A percentile compares a stretch with the other conserved stretches of the same genome.
These are phyloP conservation scores for Pleomassaria siparia DNA, from an alignment of 2,329 filamentous ascomycete genomes.

Conservation along the genomic window DNA sequence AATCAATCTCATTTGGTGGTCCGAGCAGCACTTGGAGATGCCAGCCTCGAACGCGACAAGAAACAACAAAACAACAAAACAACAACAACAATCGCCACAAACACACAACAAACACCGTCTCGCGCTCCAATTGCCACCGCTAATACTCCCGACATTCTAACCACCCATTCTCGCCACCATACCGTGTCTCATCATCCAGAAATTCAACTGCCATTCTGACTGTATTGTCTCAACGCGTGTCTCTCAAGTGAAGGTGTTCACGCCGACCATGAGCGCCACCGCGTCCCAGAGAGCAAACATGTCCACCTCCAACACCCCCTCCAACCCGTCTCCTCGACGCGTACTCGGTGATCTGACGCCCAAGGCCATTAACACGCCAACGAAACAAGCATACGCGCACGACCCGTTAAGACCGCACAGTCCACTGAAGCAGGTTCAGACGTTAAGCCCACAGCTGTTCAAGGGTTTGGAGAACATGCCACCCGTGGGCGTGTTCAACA, in stretches of 20 bases:
- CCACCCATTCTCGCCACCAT: neutral
- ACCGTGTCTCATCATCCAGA: neutral
- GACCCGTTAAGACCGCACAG: slow-evolving; percentile 30
- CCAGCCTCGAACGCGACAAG: slow-evolving; percentile 24
- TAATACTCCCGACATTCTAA: slow-evolving; percentile 8
- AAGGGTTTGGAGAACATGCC: slow-evolving; percentile 34
- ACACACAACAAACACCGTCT: slow-evolving; percentile 7
- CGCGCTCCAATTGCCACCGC: slow-evolving; percentile 7
- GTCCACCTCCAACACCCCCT: slow-evolving; percentile 27
- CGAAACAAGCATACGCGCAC: slow-evolving; percentile 21
- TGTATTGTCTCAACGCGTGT: slow-evolving; percentile 24
- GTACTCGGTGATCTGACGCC: slow-evolving; percentile 39
- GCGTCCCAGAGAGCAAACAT: slow-evolving; percentile 26
- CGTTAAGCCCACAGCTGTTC: slow-evolving; percentile 23
- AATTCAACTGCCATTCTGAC: slow-evolving; percentile 9
- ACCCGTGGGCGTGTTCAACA: slow-evolving; percentile 14
- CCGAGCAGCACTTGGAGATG: slow-evolving; percentile 14
- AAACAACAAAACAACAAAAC: slow-evolving; percentile 17
- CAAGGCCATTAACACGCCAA: slow-evolving; percentile 37
- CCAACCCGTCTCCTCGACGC: slow-evolving; percentile 35
- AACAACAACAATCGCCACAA: slow-evolving; percentile 20
- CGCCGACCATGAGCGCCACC: slow-evolving; percentile 21
- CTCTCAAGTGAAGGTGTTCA: slow-evolving; percentile 11
- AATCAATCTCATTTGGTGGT: slow-evolving; percentile 6
- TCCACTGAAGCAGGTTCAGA: slow-evolving; percentile 37